phyloP scores from a whole-genome alignment of 257 asterid species.

The Prunella vulgaris region DNA sequence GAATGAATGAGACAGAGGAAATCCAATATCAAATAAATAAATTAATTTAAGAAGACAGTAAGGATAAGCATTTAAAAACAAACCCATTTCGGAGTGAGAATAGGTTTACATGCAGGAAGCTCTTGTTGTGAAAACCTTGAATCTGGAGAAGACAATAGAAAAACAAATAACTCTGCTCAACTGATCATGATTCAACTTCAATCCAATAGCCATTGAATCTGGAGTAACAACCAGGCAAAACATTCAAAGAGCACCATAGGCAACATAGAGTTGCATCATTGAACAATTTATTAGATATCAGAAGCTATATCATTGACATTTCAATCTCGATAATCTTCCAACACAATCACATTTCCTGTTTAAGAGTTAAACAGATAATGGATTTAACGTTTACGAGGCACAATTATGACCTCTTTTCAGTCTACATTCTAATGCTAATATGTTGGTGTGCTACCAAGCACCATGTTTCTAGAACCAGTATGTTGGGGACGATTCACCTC shows the following conservation, averaged over 20 bases:
- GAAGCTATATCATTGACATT: background rate
- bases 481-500: background rate
- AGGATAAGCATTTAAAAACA: background rate
- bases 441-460: background rate
- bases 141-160: constrained; percentile 39
- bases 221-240: background rate
- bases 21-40: background rate
- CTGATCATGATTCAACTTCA: background rate
- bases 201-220: background rate
- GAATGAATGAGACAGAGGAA: background rate
- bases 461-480: background rate
- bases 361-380: background rate
- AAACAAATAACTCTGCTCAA: constrained; percentile 1
- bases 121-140: constrained; percentile 93
- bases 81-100: constrained; percentile 90
- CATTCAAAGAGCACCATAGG: background rate
- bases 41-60: background rate
- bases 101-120: constrained; percentile 92
- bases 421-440: background rate
- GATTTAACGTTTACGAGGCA: background rate
- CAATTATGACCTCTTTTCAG: background rate
- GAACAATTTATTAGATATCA: background rate
- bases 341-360: background rate
- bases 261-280: background rate
- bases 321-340: background rate